Base-by-base conservation (phyloP, 73 alveolate genomes). In the Diophrys sp. region DNA sequence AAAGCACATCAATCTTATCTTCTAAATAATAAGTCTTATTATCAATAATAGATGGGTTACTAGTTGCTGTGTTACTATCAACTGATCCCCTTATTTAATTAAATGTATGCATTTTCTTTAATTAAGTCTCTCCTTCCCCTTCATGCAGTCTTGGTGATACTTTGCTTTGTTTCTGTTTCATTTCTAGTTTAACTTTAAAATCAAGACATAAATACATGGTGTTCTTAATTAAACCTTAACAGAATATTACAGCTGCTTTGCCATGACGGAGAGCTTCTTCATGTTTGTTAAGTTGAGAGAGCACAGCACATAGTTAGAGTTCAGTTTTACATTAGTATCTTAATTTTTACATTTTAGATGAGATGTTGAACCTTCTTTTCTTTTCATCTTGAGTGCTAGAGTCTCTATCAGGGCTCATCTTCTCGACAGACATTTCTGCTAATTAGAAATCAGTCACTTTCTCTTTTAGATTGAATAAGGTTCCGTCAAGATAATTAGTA, bases 261-360 rank as follows among this genome's bases (percentile, higher is more conserved):
- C 96, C 98, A 76, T 94, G 98, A 69, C 80, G 75, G 31, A 94
- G 83, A 0, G 98, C 98, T 55, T 89, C 96, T 31, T 85, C 77
- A 68, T 94, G 98, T 34, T 89, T 80, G 74, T 91, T 94, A 56
- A 93, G 90, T 75, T 94, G 94, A 31, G 94, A 81, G 27, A 94
- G 74, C 11, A 91, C 95, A 2, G 98, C 98, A 79, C 98, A 94
- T 76, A 94, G 90, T 73, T 94, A 97, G 34, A 94, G 82, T 76
- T 91, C 94, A 77, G 85, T 80, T 86, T 94, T 94, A 55, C 97
- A 94, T 71, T 89, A 69, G 78, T 89, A 94, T 73, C 96, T 77
- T 71, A 83, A 84, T 82, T 94, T 95, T 81, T 83, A 82, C 44
- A 94, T 83, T 67, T 87, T 87, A 29, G 77, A 56, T 0, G 87